phyloP scores from a whole-genome alignment of 2,329 filamentous ascomycete species.

The Dactylellina parvicollis region DNA sequence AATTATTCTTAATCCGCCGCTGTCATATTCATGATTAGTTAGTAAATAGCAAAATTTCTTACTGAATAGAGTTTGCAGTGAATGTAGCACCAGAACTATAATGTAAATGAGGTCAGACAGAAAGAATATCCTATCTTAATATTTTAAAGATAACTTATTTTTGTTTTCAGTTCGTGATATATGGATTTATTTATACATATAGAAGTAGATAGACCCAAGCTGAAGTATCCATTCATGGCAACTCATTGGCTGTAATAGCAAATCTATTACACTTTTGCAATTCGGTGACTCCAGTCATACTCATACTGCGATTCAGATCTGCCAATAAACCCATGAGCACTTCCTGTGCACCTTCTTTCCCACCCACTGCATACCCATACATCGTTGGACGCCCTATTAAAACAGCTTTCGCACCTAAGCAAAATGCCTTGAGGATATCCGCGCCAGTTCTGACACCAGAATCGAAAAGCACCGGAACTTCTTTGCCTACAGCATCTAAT shows the following conservation, averaged over 20 bases:
- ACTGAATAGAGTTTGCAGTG: too few species aligned
- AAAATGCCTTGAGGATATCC: conserved; percentile 62
- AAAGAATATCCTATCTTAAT: too few species aligned
- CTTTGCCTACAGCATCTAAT: conserved; percentile 48
- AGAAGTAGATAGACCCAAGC: too few species aligned
- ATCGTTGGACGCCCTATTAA: conserved; percentile 61
- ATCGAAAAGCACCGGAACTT: conserved; percentile 61
- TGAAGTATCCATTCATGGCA: too few species aligned
- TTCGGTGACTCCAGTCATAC: conserved; percentile 11
- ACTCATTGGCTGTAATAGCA: background rate
- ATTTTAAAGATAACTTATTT: too few species aligned
- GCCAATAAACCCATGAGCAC: conserved; percentile 5
- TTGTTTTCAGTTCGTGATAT: too few species aligned
- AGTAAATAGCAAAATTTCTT: too few species aligned
- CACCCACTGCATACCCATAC: conserved; percentile 3
- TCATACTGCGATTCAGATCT: conserved; percentile 12
- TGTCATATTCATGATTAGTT: too few species aligned
- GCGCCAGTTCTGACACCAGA: conserved; percentile 62
- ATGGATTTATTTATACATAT: too few species aligned
- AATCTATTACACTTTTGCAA: background rate
- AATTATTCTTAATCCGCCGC: too few species aligned
- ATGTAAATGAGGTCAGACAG: too few species aligned
- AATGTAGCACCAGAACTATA: too few species aligned
- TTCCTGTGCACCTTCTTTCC: conserved; percentile 2
- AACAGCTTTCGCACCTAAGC: conserved; percentile 62